Evolutionary conservation across 306 rosid species (phyloP).

Genomic region (Hippophae gyantsensis): DNA sequence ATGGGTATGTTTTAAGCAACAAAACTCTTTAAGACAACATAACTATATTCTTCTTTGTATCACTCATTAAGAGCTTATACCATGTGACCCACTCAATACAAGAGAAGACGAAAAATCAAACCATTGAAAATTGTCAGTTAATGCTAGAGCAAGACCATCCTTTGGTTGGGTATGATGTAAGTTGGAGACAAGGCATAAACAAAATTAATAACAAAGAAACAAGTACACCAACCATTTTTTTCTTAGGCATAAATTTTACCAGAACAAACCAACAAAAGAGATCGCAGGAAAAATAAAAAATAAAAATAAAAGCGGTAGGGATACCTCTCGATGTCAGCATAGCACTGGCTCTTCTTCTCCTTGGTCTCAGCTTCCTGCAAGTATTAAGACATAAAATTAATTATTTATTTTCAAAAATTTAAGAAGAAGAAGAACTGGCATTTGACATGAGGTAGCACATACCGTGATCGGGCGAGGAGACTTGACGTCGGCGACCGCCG

Average conservation of each 20-base stretch:
- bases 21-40: too few relatives aligned
- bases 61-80: too few relatives aligned
- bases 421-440: background rate
- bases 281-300: background rate
- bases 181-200: too few relatives aligned
- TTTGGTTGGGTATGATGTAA: too few relatives aligned
- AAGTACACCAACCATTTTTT: too few relatives aligned
- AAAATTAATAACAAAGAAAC: too few relatives aligned
- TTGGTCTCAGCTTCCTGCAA: conserved; percentile 62
- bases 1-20: too few relatives aligned
- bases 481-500: conserved; percentile 54
- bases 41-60: too few relatives aligned
- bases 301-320: background rate
- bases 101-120: too few relatives aligned
- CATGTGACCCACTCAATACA: too few relatives aligned
- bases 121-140: too few relatives aligned
- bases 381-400: conserved; percentile 9
- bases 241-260: background rate
- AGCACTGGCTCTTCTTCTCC: conserved; percentile 71
- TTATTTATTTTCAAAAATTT: background rate
- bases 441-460: background rate
- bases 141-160: too few relatives aligned
- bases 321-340: conserved; percentile 75
- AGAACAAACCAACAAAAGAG: background rate
- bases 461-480: conserved; percentile 65